Base-by-base conservation (phyloP, 1,139 yeast genomes). In the Blastobotrys malaysiensis region DNA sequence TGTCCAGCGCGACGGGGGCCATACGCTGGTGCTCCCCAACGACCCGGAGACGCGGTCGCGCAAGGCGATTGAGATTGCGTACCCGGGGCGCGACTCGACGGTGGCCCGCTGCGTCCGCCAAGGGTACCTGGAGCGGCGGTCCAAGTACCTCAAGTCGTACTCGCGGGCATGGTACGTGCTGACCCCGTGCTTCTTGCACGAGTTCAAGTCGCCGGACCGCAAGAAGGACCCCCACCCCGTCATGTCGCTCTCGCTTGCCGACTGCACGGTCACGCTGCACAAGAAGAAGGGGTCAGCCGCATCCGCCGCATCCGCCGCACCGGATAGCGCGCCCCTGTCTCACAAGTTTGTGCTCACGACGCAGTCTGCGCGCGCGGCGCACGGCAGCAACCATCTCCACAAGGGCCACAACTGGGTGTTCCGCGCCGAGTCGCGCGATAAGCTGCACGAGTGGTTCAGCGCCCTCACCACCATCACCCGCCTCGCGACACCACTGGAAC, bases 381-480 rank as follows among this genome's bases (percentile, higher is more conserved):
- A 61, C 44, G 90, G 91, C 9, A 65, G 79, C 45, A 69, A 14
- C 20, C 22, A 48, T 39, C 20, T 82, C 45, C 86, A 86, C 61
- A 79, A 89, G 65, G 88, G 89, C 52, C 97, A 91, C 72, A 90
- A 89, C 65, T 90, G 95, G 89, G 96, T 90, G 9, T 91, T 93
- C 73, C 79, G 96, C 63, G 85, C 95, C 21, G 91, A 87, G 65
- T 80, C 86, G 48, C 86, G 86, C 65, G 85, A 83, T 49, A 74
- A 79, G 50, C 86, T 90, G 91, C 82, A 86, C 65, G 80, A 78
- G 24, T 93, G 99, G 99, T 88, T 81, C 69, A 80, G 80, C 59
- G 95, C 88, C 66, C 77, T 91, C 60, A 83, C 83, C 64, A 76
- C 76, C 46, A 75, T 89, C 64, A 86, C 89, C 7, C 71, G 75